Base-by-base conservation (phyloP, 225 moss, liverwort and hornwort genomes). In the Thuidium tamariscinum region DNA sequence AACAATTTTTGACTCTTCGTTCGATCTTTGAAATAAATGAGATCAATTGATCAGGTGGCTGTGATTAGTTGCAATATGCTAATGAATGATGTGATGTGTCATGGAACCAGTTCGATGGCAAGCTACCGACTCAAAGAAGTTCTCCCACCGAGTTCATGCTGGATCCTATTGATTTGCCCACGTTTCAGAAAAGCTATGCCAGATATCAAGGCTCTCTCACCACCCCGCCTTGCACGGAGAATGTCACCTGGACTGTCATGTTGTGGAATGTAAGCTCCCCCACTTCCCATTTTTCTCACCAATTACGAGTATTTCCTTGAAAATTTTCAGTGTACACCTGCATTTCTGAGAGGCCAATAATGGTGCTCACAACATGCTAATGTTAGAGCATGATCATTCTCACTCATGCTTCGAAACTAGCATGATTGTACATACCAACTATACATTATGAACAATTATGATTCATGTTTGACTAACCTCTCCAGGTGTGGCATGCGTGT, bases 111-210 rank as follows among this genome's bases (percentile, higher is more conserved):
- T 89, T 94, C 73, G 87, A 83, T 12, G 57, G n/a, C 66, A 79
- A 81, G 76, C 77, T 92, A 16, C 89, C 92, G 10, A 41, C 37
- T 23, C 76, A 34, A 41, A 80, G 74, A 30, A 86, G 72, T 30
- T 70, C 26, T 26, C 87, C 87, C 41, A 82, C 11, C 18, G 67
- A 79, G 18, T 77, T 84, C 41, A 49, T 51, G 70, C 59, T 90
- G 36, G 42, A 89, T 20, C 83, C 87, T 7, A 84, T 90, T 21
- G 62, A 69, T 70, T 65, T 90, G 41, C 86, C 90, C 75, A 85
- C 84, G 46, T 65, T 94, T 49, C 87, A 92, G 54, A 89, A 88
- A 63, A 85, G 85, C 29, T 94, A 94, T 26, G 94, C 66, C 80
- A 79, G 86, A 65, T 89, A 83, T 9, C 51, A 74, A 52, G 89